Percentiles rank a stretch among this genome's conserved stretches.
Conservation (phyloP, 2,329 filamentous ascomycete species). For the Fonsecaea pugnacius region DNA sequence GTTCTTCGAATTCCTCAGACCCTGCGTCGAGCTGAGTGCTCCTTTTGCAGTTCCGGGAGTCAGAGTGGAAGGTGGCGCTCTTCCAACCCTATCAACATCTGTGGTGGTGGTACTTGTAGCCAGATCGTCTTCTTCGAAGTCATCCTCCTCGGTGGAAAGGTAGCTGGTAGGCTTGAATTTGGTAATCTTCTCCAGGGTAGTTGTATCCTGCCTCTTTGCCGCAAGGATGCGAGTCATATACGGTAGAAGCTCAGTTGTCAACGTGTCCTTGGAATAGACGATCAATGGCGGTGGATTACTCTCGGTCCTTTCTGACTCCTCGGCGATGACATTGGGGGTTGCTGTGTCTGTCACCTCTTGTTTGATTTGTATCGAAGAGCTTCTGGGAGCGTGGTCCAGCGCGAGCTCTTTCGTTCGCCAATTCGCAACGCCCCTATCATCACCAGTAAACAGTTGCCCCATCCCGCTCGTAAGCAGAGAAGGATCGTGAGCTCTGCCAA, state of each 20-base stretch:
- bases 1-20: background rate
- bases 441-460: conserved; percentile 37
- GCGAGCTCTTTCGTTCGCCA: conserved; percentile 40
- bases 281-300: conserved; percentile 41
- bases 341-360: background rate
- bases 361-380: conserved; percentile 1
- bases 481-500: conserved; percentile 45
- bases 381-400: background rate
- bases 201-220: conserved; percentile 47
- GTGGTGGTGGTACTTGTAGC: conserved; percentile 41
- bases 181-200: conserved; percentile 70
- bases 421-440: conserved; percentile 42
- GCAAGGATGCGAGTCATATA: conserved; percentile 72
- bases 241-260: conserved; percentile 83
- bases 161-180: conserved; percentile 52
- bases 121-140: conserved; percentile 52
- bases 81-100: background rate
- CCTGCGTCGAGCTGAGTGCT: background rate
- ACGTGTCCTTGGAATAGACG: conserved; percentile 66
- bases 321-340: background rate
- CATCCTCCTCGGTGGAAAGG: conserved; percentile 46
- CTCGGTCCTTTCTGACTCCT: conserved; percentile 16
- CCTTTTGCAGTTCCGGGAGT: background rate
- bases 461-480: conserved; percentile 36
- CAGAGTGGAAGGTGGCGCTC: background rate